Evolutionary conservation across 2,329 filamentous ascomycete genomes (phyloP).

Genomic region (Celoporthe dispersa): DNA sequence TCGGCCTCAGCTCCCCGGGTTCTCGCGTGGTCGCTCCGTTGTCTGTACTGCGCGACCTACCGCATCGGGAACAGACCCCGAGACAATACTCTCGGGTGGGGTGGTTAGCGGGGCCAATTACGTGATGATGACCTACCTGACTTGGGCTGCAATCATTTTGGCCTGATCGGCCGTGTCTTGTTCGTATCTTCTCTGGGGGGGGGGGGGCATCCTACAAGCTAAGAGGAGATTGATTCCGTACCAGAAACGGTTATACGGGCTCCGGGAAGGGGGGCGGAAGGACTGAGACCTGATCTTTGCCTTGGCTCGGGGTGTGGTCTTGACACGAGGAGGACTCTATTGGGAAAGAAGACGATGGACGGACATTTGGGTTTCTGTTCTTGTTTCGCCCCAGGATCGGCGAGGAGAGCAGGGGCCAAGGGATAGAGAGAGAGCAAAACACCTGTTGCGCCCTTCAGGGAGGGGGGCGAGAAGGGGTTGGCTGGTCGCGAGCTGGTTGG

Average conservation of each 20-base stretch:
- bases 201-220: neutral
- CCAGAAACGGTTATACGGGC: neutral
- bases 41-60: neutral
- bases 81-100: slow-evolving; percentile 1
- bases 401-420: neutral
- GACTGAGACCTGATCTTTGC: neutral
- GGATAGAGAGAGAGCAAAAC: neutral
- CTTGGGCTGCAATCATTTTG: neutral
- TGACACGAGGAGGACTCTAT: neutral
- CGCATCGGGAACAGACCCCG: slow-evolving; percentile 8
- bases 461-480: neutral
- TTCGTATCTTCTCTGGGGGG: neutral
- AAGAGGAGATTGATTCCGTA: neutral
- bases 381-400: neutral
- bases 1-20: neutral
- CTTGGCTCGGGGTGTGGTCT: no score
- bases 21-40: slow-evolving; percentile 7
- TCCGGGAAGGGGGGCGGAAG: neutral
- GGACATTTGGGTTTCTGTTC: neutral
- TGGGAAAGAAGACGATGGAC: neutral
- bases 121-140: slow-evolving; percentile 8
- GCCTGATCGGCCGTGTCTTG: neutral
- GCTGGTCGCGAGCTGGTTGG: neutral
- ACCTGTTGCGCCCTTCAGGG: neutral
- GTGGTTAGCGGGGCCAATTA: neutral